These are phyloP conservation scores for Talaromyces sp. DNA, from an alignment of 2,329 filamentous ascomycete species.

Conservation along the genomic window DNA sequence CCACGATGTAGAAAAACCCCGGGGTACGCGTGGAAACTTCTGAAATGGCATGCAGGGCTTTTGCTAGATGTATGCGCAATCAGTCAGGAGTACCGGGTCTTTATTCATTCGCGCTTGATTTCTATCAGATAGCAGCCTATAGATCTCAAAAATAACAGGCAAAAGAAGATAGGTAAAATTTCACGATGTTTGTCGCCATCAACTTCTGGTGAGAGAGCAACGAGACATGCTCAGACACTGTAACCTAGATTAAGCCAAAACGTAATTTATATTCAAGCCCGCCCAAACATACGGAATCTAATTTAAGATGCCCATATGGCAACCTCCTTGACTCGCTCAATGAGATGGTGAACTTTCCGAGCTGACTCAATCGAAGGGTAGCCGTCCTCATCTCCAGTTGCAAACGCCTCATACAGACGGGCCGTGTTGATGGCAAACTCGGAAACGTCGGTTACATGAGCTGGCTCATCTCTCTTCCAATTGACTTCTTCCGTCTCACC, in stretches of 20 bases:
- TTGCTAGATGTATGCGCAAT: background rate
- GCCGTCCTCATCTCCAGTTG: constrained; percentile 10
- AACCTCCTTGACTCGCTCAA: constrained; percentile 13
- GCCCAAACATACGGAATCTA: background rate
- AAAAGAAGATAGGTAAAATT: background rate
- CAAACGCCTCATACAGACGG: constrained; percentile 19
- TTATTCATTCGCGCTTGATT: background rate
- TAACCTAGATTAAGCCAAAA: too few relatives aligned
- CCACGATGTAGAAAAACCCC: background rate
- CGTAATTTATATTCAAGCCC: too few relatives aligned
- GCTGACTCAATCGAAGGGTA: constrained; percentile 19
- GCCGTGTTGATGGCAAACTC: constrained; percentile 12
- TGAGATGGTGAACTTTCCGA: constrained; percentile 15
- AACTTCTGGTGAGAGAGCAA: background rate
- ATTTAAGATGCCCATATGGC: constrained; percentile 18
- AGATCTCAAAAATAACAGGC: background rate
- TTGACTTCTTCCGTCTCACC: constrained; percentile 10
- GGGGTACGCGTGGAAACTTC: background rate
- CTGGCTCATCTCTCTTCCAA: constrained; percentile 4
- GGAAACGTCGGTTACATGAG: background rate
- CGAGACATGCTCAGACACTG: background rate
- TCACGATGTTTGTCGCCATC: background rate
- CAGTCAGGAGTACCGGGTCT: background rate
- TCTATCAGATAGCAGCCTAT: background rate
- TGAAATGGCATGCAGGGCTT: background rate